Conservation (phyloP, 805 yeast genomes). For the Grigorovia jiainica region DNA sequence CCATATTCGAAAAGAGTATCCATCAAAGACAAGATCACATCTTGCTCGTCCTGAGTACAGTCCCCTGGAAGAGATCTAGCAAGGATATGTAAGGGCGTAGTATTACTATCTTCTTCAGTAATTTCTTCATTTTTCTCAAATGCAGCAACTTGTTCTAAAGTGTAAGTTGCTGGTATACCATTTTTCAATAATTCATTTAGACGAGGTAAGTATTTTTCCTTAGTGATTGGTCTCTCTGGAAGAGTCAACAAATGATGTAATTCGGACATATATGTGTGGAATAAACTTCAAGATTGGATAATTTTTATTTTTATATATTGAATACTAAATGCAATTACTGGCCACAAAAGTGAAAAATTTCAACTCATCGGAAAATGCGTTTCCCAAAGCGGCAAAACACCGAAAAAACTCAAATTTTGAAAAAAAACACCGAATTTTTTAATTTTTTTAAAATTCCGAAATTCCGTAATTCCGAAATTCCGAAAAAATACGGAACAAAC, state of each 20-base stretch:
- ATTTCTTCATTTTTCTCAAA: slow-evolving; percentile 34
- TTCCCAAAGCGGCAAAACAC: too few relatives aligned
- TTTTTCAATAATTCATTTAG: slow-evolving; percentile 40
- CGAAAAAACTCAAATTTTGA: too few relatives aligned
- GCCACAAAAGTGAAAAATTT: too few relatives aligned
- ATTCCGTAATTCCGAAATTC: too few relatives aligned
- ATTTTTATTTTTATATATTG: too few relatives aligned
- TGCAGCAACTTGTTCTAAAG: slow-evolving; percentile 64
- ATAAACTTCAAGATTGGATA: too few relatives aligned
- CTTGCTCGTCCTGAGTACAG: slow-evolving; percentile 33
- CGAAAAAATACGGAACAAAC: too few relatives aligned
- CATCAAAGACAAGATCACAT: slow-evolving; percentile 45
- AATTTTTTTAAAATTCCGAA: too few relatives aligned
- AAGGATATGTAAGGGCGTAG: slow-evolving; percentile 72
- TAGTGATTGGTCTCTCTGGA: slow-evolving; percentile 43
- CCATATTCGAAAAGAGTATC: slow-evolving; percentile 68
- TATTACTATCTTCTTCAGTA: slow-evolving; percentile 35
- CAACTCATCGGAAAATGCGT: too few relatives aligned
- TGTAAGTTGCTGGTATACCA: slow-evolving; percentile 79
- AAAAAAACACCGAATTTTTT: too few relatives aligned
- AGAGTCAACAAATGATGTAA: slow-evolving; percentile 53
- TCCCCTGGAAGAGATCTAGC: slow-evolving; percentile 39
- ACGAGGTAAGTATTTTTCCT: slow-evolving; percentile 33
- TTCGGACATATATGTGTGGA: too few relatives aligned
- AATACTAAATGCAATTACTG: too few relatives aligned